These are phyloP conservation scores for Exophiala bonariae DNA, from an alignment of 2,329 filamentous ascomycete species.

Conservation along the genomic window DNA sequence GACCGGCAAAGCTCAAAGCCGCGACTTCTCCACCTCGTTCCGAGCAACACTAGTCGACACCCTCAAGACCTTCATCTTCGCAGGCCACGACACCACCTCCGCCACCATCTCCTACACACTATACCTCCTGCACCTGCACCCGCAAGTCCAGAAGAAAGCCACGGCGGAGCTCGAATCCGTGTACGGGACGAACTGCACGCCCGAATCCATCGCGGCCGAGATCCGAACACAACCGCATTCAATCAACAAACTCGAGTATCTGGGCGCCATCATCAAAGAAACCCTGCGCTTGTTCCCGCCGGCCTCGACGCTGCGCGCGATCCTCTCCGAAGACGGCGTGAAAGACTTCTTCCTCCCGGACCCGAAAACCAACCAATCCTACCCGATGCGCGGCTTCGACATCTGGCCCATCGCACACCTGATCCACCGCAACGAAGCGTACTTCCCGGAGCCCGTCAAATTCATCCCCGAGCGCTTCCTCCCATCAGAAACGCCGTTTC, in stretches of 20 bases:
- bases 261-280: constrained; percentile 55
- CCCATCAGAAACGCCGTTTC: constrained; percentile 18
- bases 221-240: constrained; percentile 46
- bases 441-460: constrained; percentile 45
- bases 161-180: constrained; percentile 53
- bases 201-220: constrained; percentile 31
- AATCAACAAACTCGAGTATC: constrained; percentile 54
- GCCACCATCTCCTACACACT: constrained; percentile 34
- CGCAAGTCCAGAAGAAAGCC: constrained; percentile 35
- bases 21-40: too few relatives aligned
- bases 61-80: constrained; percentile 34
- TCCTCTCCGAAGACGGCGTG: constrained; percentile 6
- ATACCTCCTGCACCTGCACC: constrained; percentile 40
- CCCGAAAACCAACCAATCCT: constrained; percentile 20
- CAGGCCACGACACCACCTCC: constrained; percentile 29
- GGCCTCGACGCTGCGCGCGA: constrained; percentile 22
- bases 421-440: constrained; percentile 39
- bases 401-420: constrained; percentile 27
- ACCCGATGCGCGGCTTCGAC: constrained; percentile 17
- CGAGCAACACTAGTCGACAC: constrained; percentile 25
- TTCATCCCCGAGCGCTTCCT: constrained; percentile 54
- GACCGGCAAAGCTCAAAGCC: not conserved
- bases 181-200: constrained; percentile 44
- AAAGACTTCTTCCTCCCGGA: constrained; percentile 15
- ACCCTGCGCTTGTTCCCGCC: constrained; percentile 53